A percentile compares a stretch with the other conserved stretches of the same genome.
These are phyloP conservation scores for Cryptosporidium felis DNA, from an alignment of 169 alveolate genomes.

Conservation along the genomic window DNA sequence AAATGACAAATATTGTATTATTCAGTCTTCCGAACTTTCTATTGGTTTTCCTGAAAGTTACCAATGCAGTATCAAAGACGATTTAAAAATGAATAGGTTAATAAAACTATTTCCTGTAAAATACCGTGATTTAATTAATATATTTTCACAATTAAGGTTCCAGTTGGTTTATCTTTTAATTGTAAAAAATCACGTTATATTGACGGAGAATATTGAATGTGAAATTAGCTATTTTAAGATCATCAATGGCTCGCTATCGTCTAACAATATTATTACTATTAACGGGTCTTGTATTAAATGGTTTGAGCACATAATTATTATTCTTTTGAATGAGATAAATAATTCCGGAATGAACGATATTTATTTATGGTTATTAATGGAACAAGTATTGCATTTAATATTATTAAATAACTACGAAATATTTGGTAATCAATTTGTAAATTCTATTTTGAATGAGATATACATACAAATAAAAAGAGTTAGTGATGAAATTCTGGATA, in stretches of 20 bases:
- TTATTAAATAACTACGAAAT: not conserved
- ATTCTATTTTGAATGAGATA: not conserved
- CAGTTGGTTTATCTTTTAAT: conserved; percentile 1
- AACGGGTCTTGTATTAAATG: not conserved
- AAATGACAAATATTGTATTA: conserved; percentile 38
- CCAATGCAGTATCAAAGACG: not conserved
- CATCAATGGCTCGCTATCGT: too few relatives aligned
- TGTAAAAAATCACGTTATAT: not conserved
- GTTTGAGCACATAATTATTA: not conserved
- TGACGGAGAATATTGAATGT: too few relatives aligned
- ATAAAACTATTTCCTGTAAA: conserved; percentile 26
- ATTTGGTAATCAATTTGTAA: not conserved
- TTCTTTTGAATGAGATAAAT: conserved; percentile 13
- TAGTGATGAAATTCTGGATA: conserved; percentile 9
- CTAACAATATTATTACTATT: not conserved
- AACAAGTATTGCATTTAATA: not conserved
- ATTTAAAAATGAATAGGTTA: not conserved
- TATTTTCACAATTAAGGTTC: conserved; percentile 22
- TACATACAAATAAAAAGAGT: conserved; percentile 1
- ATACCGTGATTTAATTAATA: conserved; percentile 23
- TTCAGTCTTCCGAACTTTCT: conserved; percentile 4
- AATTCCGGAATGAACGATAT: not conserved
- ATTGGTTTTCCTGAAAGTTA: conserved; percentile 24
- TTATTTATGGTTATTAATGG: conserved; percentile 31
- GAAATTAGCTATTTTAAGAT: too few relatives aligned